These are phyloP conservation scores for Trichoderma sp. DNA, from an alignment of 2,329 filamentous ascomycete species.

Conservation along the genomic window DNA sequence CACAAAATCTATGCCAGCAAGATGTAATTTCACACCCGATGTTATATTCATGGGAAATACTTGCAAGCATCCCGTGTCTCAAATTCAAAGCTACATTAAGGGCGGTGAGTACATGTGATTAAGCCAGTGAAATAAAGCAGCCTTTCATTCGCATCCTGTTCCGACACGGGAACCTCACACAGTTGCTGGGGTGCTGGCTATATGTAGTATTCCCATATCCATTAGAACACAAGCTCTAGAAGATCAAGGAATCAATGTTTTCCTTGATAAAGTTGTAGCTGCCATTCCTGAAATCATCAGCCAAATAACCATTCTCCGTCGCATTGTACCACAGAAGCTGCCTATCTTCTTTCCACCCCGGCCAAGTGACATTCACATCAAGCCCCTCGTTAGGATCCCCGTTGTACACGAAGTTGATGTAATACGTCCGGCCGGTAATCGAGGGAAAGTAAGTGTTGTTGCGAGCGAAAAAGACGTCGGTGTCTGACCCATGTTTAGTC, in stretches of 20 bases:
- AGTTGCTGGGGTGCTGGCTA: too few species aligned
- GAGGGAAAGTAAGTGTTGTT: slow-evolving; percentile 59
- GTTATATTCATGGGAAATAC: too few species aligned
- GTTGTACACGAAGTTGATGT: slow-evolving; percentile 70
- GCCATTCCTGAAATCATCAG: neutral
- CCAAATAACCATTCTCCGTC: neutral
- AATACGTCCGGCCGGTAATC: slow-evolving; percentile 64
- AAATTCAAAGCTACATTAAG: too few species aligned
- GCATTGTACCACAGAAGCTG: slow-evolving; percentile 44
- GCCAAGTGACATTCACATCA: slow-evolving; percentile 41
- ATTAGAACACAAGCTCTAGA: neutral
- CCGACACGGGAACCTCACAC: too few species aligned
- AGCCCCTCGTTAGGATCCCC: slow-evolving; percentile 66
- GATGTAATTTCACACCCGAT: too few species aligned
- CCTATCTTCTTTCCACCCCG: slow-evolving; percentile 44
- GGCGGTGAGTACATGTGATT: too few species aligned
- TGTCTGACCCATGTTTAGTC: slow-evolving; percentile 72
- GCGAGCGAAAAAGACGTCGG: slow-evolving; percentile 67
- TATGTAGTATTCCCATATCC: too few species aligned
- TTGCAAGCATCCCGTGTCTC: too few species aligned
- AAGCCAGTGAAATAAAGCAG: too few species aligned
- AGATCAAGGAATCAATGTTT: neutral
- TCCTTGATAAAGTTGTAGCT: neutral
- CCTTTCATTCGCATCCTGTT: too few species aligned
- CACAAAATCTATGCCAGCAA: too few species aligned